Conservation (phyloP, 78 protist species). For the Pelomyxa schiedti region DNA sequence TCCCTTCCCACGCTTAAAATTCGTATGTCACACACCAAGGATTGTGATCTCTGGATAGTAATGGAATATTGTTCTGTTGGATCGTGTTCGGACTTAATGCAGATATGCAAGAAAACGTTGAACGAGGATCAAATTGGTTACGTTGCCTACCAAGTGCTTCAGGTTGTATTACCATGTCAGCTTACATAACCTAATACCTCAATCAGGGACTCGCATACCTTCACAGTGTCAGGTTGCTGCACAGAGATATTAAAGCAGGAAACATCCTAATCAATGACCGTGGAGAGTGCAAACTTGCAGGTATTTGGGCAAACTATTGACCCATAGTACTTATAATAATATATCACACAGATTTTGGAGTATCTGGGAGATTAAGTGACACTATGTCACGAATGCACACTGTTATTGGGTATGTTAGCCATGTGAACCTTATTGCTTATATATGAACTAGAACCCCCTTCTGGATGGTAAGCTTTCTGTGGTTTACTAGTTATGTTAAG, state of each 20-base stretch:
- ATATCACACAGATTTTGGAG: neutral
- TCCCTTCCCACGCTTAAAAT: too few relatives aligned
- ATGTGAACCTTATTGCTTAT: neutral
- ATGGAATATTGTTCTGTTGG: conserved; percentile 41
- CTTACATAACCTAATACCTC: too few relatives aligned
- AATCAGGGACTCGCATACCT: conserved; percentile 25
- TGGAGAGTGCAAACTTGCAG: conserved; percentile 8
- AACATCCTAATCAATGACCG: conserved; percentile 2
- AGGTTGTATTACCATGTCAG: too few relatives aligned
- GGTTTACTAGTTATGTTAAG: too few relatives aligned
- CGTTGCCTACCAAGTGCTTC: neutral
- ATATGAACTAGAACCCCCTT: neutral
- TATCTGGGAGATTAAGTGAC: neutral
- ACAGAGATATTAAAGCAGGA: conserved; percentile 50
- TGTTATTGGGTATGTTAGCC: neutral
- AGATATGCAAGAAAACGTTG: neutral
- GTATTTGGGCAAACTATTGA: too few relatives aligned
- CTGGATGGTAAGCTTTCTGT: neutral
- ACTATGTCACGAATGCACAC: neutral
- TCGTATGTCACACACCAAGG: neutral
- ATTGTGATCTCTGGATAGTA: conserved; percentile 2
- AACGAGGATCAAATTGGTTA: neutral
- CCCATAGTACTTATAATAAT: too few relatives aligned
- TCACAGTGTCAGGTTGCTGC: conserved; percentile 9
- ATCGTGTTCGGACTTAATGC: conserved; percentile 5